phyloP scores from a whole-genome alignment of 495 filamentous ascomycete genomes.

The Hypoxylon intermedium region DNA sequence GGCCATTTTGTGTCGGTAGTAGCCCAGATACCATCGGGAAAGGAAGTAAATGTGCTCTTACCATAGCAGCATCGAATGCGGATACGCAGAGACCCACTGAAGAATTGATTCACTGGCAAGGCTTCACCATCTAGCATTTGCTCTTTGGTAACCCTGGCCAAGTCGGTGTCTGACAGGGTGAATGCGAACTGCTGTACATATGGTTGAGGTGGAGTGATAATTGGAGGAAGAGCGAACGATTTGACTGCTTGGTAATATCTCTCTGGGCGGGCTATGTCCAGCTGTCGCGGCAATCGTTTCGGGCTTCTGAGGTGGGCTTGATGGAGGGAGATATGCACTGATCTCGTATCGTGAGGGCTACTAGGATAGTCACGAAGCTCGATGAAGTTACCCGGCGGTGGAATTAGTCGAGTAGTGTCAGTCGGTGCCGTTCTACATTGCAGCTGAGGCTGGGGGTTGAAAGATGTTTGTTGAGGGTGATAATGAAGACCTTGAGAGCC shows the following conservation, averaged over 20 bases:
- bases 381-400: slow-evolving; percentile 34
- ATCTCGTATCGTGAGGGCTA: slow-evolving; percentile 51
- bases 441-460: background rate
- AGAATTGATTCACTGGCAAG: slow-evolving; percentile 43
- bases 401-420: slow-evolving; percentile 41
- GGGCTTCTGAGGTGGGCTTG: slow-evolving; percentile 65
- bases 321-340: slow-evolving; percentile 60
- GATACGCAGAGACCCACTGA: slow-evolving; percentile 49
- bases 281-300: slow-evolving; percentile 46
- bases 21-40: slow-evolving; percentile 63
- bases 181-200: slow-evolving; percentile 44
- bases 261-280: slow-evolving; percentile 32
- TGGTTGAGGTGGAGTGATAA: slow-evolving; percentile 39
- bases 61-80: slow-evolving; percentile 47
- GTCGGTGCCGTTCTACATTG: background rate
- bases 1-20: slow-evolving; percentile 74
- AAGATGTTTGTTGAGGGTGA: background rate
- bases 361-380: slow-evolving; percentile 45
- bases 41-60: background rate
- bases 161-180: slow-evolving; percentile 44
- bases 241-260: slow-evolving; percentile 58
- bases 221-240: slow-evolving; percentile 52
- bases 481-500: background rate
- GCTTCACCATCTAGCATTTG: slow-evolving; percentile 12
- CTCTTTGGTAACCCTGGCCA: slow-evolving; percentile 30